Conservation (phyloP, 2,329 filamentous ascomycete species). For the Colletotrichum sp. region DNA sequence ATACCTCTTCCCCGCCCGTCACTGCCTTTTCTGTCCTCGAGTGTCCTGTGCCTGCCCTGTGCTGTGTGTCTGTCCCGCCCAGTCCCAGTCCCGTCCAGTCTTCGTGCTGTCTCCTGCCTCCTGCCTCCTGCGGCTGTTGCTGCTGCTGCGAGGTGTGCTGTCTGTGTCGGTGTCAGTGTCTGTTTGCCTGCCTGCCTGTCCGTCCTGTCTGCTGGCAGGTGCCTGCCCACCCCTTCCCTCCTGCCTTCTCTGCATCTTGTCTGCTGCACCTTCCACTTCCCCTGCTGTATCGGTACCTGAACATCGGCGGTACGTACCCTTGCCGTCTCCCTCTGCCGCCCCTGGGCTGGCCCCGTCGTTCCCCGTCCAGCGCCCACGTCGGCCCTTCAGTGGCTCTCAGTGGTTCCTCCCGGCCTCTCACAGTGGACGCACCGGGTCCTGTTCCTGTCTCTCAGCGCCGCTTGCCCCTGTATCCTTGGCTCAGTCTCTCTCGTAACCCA, state of each 20-base stretch:
- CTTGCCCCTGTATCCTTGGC: background rate
- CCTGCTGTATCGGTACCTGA: background rate
- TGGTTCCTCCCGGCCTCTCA: background rate
- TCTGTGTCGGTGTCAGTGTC: background rate
- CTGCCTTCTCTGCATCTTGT: background rate
- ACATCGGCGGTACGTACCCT: background rate
- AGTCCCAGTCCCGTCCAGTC: background rate
- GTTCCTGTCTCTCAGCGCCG: slow-evolving; percentile 6
- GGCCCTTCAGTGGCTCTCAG: background rate
- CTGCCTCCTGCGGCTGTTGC: background rate
- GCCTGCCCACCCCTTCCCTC: background rate
- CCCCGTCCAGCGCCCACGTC: background rate
- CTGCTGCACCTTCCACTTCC: background rate
- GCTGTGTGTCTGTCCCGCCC: background rate
- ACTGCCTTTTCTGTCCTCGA: background rate
- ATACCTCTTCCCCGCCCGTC: background rate
- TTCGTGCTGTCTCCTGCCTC: background rate
- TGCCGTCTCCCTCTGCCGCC: background rate
- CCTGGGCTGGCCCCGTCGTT: background rate
- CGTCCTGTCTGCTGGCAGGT: background rate
- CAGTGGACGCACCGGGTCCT: background rate
- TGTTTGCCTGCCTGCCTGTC: background rate
- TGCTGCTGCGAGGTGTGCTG: background rate
- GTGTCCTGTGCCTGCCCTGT: background rate
- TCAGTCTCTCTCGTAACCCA: background rate